Evolutionary conservation across 306 rosid genomes (phyloP).

Genomic region (Spatholobus suberectus): DNA sequence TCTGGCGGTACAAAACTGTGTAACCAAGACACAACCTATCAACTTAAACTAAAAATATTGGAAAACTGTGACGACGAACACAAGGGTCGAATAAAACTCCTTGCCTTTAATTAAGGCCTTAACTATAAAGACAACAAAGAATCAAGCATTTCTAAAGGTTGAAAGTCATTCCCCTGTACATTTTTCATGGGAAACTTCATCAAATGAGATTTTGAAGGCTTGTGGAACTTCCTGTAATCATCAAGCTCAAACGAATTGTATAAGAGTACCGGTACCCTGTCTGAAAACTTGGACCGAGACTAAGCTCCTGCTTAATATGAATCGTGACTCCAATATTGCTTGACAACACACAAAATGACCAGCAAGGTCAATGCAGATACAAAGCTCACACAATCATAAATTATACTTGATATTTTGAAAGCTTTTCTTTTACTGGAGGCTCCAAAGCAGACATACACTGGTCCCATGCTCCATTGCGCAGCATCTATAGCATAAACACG

Average conservation of each 20-base stretch:
- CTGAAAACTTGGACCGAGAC: conserved; percentile 50
- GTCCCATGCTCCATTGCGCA: conserved; percentile 96
- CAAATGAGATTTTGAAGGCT: conserved; percentile 46
- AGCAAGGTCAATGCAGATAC: conserved; percentile 52
- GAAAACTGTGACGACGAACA: conserved; percentile 51
- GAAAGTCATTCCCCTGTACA: conserved; percentile 82
- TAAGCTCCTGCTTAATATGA: conserved; percentile 46
- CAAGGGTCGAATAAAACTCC: conserved; percentile 47
- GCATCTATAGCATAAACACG: conserved; percentile 71
- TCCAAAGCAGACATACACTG: conserved; percentile 96
- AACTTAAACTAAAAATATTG: conserved; percentile 43
- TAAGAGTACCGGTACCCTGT: conserved; percentile 36
- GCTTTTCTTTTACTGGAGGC: conserved; percentile 84
- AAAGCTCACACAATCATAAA: conserved; percentile 45
- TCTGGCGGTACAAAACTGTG: conserved; percentile 67
- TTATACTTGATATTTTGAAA: conserved; percentile 89
- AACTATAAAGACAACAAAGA: conserved; percentile 60
- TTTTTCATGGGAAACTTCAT: conserved; percentile 50
- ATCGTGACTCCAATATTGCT: conserved; percentile 45
- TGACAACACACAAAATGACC: conserved; percentile 54
- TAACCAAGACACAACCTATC: conserved; percentile 54
- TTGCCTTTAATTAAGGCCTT: conserved; percentile 51
- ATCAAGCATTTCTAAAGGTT: conserved; percentile 59
- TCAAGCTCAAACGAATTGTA: conserved; percentile 61
- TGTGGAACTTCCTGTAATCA: conserved; percentile 47